Evolutionary conservation across 352 stramenopile genomes (phyloP), one percentile per base, ranked within the genome.

Genomic region (Pseudoperonospora humuli): DNA sequence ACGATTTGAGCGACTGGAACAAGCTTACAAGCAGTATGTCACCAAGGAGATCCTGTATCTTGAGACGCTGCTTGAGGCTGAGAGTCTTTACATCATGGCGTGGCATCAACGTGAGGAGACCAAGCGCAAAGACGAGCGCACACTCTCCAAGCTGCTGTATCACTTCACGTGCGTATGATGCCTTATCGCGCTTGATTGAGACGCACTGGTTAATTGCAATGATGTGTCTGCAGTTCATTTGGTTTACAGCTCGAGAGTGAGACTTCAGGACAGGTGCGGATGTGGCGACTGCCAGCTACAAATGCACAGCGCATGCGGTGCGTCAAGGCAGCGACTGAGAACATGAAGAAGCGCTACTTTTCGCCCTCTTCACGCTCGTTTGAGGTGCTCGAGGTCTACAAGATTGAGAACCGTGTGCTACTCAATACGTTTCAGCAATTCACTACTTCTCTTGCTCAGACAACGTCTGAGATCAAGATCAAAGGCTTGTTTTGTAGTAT

Each of bases 401-500:
- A 91, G 38, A 72, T 93, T 42, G 77, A 90, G 37, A 88, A 93
- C 42, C 52, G 54, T 8, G 58, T 61, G 29, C 24, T 90, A 14
- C 37, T 93, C 7, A 45, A 75, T 20, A 47, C 41, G 7, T 90
- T 90, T 26, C 76, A 87, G 43, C 56, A 39, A 11, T 70, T 70
- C 45, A 62, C 70, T 17, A 43, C 29, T 9, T 37, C 50, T 1
- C 32, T 71, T 4, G 13, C 51, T 3, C 35, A 50, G 9, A 37
- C 49, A 1, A 13, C 24, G 0, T 19, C 34, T 0, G 54, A 61
- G 8, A 46, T 58, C 7, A 84, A 84, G 50, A 74, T 93, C 50
- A 93, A 91, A 35, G 80, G 80, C 0, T 46, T 93, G 2, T 90
- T 91, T 33, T 89, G 75, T n/a, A 56, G 27, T 4, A 57, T 93